A percentile compares a stretch with the other conserved stretches of the same genome.
Conservation (phyloP, 2,329 filamentous ascomycete genomes). For the Xylariomycetidae sp. region DNA sequence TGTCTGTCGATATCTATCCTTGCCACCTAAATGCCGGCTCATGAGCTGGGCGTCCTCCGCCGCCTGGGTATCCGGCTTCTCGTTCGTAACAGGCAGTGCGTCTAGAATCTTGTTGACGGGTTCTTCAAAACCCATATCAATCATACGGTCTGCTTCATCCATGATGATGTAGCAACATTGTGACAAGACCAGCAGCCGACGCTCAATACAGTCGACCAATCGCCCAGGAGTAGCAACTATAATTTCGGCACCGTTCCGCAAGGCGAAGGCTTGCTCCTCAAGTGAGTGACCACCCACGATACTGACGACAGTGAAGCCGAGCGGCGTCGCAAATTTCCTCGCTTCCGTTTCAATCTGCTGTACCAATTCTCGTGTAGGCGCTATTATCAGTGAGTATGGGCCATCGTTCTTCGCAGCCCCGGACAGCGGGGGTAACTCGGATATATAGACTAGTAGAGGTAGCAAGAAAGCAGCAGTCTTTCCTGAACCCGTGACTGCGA, state of each 20-base stretch:
- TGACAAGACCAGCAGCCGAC: constrained; percentile 83
- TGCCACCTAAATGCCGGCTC: constrained; percentile 69
- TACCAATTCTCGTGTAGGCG: constrained; percentile 92
- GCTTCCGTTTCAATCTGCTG: constrained; percentile 97
- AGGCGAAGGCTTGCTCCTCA: constrained; percentile 86
- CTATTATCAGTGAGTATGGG: constrained; percentile 94
- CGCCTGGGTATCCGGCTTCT: constrained; percentile 90
- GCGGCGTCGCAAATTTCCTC: constrained; percentile 81
- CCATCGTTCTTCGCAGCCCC: constrained; percentile 89
- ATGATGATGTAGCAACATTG: constrained; percentile 99
- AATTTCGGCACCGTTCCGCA: constrained; percentile 92
- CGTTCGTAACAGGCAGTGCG: constrained; percentile 84
- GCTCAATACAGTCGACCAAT: constrained; percentile 94
- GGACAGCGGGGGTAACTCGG: constrained; percentile 77
- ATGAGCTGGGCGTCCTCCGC: constrained; percentile 85
- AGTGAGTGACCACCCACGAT: constrained; percentile 96
- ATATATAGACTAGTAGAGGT: constrained; percentile 90
- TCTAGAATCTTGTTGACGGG: constrained; percentile 96
- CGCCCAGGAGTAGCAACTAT: constrained; percentile 98
- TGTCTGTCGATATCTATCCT: constrained; percentile 85
- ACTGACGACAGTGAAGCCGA: constrained; percentile 92
- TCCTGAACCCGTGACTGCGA: constrained; percentile 95
- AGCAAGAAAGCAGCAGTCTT: constrained; percentile 96
- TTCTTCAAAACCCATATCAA: constrained; percentile 96
- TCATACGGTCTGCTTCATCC: constrained; percentile 99